Base-by-base conservation (phyloP, 2,329 filamentous ascomycete genomes). In the Ascochyta viciae-villosae region DNA sequence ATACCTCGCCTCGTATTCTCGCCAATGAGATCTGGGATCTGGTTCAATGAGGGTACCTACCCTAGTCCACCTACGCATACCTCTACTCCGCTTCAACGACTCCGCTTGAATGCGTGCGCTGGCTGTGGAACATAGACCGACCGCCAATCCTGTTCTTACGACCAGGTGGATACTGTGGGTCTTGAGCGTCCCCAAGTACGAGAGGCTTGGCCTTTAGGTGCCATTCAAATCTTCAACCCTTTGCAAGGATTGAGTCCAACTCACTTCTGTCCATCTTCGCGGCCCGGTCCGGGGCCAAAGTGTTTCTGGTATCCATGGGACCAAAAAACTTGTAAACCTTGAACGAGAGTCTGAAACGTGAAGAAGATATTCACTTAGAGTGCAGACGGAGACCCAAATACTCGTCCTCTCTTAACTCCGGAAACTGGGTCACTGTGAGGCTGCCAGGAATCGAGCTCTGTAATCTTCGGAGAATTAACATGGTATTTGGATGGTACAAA, bases 201-300 rank as follows among this genome's bases (percentile, higher is more conserved):
- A 40, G 34, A 34, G 26, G 22, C 16, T 45, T 19, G 15, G 10
- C 13, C 27, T 16, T 26, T 27, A 15, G 9, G 3, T 19, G 1
- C 34, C 15, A 24, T 45, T 13, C 3, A 4, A n/a, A 10, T 22
- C 29, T 31, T 40, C 27, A 37, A 46, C 27, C 50, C 43, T 53
- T 47, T 37, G 43, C 37, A 47, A 47, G 29, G 50, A 29, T 22
- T 9, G 37, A 41, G n/a, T 26, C 12, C 12, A 50, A 13, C 23
- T 33, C 29, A 19, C 23, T 29, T 47, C 29, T 53, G n/a, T 24
- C 29, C 22, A 23, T 31, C n/a, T 19, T 15, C 6, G n/a, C 43
- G 43, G 50, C 35, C 23, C 43, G 43, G 29, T 29, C 37, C 37
- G 50, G 47, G 27, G 12, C 29, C 13, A 53, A 15, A 15, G 22